phyloP scores from a whole-genome alignment of 495 filamentous ascomycete species.

The Hyaloscypha finlandica region DNA sequence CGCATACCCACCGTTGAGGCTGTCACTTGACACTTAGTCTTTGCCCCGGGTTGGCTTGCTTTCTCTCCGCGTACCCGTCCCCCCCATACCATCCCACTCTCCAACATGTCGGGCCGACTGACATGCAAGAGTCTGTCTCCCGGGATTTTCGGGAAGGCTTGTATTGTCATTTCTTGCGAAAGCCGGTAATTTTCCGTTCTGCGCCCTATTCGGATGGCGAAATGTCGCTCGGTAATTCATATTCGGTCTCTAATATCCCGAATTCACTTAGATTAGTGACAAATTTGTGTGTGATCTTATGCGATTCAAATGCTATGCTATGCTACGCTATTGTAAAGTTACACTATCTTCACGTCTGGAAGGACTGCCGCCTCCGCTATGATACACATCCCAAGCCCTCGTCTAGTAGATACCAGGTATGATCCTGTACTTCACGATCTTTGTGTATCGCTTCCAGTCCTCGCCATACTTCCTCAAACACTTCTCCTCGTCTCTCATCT shows the following conservation, averaged over 20 bases:
- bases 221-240: background rate
- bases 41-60: background rate
- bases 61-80: background rate
- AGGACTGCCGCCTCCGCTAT: background rate
- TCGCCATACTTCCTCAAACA: conserved; percentile 89
- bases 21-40: background rate
- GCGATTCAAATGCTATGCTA: background rate
- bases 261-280: background rate
- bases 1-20: background rate
- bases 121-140: background rate
- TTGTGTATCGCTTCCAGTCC: conserved; percentile 90
- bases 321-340: background rate
- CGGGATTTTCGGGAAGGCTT: background rate
- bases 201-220: too few relatives aligned
- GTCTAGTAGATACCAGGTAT: conserved; percentile 85
- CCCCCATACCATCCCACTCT: background rate
- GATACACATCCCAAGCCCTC: background rate
- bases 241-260: background rate
- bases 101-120: background rate
- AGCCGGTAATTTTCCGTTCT: background rate
- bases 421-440: conserved; percentile 80
- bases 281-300: background rate
- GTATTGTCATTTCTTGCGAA: background rate
- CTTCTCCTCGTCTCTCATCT: conserved; percentile 89
- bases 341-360: background rate